These are phyloP conservation scores for Dicorynia guianensis DNA, from an alignment of 306 rosid genomes.

Conservation along the genomic window DNA sequence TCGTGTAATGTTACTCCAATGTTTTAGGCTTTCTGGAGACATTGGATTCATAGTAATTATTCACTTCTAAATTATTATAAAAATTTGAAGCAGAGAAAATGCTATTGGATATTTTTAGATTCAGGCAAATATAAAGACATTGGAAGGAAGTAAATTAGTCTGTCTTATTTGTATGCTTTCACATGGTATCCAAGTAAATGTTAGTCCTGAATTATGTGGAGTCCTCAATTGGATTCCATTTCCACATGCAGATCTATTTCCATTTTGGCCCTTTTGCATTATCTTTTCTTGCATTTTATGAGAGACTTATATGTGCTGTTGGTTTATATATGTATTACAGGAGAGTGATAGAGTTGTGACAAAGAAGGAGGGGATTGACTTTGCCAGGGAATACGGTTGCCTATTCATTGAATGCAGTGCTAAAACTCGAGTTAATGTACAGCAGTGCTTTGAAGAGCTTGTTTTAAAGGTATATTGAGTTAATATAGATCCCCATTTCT, in stretches of 20 bases:
- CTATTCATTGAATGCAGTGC: slow-evolving; percentile 95
- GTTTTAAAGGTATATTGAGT: slow-evolving; percentile 75
- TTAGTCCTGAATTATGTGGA: not conserved
- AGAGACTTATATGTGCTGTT: slow-evolving; percentile 29
- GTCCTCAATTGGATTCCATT: slow-evolving; percentile 1
- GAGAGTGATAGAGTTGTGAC: slow-evolving; percentile 85
- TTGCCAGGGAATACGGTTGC: slow-evolving; percentile 92
- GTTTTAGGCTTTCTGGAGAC: not conserved
- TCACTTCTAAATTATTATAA: not conserved
- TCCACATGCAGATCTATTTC: slow-evolving; percentile 16
- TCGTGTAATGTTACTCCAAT: not conserved
- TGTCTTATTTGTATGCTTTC: slow-evolving; percentile 2
- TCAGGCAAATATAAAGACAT: not conserved
- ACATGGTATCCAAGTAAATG: slow-evolving; percentile 13
- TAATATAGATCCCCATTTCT: slow-evolving; percentile 6
- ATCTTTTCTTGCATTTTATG: slow-evolving; percentile 1
- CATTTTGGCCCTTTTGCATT: slow-evolving; percentile 10
- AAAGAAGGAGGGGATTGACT: slow-evolving; percentile 86
- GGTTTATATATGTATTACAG: slow-evolving; percentile 55
- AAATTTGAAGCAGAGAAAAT: slow-evolving; percentile 13
- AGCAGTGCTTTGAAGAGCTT: slow-evolving; percentile 96
- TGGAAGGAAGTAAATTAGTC: not conserved
- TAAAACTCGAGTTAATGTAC: slow-evolving; percentile 87
- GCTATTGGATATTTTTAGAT: not conserved
- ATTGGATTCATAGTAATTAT: not conserved